Evolutionary conservation across 2,329 filamentous ascomycete genomes (phyloP).

Genomic region (Dactylellina drechsleri): DNA sequence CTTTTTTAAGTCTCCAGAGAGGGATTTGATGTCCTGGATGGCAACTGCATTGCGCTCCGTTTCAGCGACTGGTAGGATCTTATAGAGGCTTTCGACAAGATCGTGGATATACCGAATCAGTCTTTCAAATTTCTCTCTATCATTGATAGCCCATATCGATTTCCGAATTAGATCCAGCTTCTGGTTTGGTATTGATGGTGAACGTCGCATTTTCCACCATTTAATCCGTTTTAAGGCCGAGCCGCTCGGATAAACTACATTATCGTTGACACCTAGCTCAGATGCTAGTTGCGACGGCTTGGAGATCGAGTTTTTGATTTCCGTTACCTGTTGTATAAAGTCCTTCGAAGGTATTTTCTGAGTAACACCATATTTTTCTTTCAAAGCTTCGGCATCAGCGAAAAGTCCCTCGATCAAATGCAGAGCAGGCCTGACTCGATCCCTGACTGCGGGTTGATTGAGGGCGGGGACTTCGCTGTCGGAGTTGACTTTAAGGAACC

Average conservation of each 20-base stretch:
- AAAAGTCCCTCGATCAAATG: too few species aligned
- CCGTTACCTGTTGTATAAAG: too few species aligned
- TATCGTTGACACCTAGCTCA: too few species aligned
- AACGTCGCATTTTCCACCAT: slow-evolving; percentile 7
- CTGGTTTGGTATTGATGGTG: neutral
- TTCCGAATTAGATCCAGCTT: slow-evolving; percentile 7
- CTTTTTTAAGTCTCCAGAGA: neutral
- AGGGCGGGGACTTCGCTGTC: too few species aligned
- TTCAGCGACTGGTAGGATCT: slow-evolving; percentile 5
- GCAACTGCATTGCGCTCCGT: slow-evolving; percentile 8
- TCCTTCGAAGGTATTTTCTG: too few species aligned
- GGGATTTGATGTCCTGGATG: slow-evolving; percentile 11
- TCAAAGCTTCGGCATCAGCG: too few species aligned
- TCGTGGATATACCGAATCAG: slow-evolving; percentile 2
- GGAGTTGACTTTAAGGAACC: neutral
- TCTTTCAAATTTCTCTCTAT: slow-evolving; percentile 8
- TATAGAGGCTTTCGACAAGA: slow-evolving; percentile 12
- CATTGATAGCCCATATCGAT: slow-evolving; percentile 14
- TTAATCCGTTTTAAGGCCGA: slow-evolving; percentile 9
- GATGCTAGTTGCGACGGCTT: too few species aligned
- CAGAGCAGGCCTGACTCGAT: too few species aligned
- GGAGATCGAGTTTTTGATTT: too few species aligned
- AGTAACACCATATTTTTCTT: too few species aligned
- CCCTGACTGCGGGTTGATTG: too few species aligned
- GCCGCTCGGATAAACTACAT: too few species aligned